Evolutionary conservation across 2,329 filamentous ascomycete species (phyloP).

Genomic region (Ceratocystis papillata): DNA sequence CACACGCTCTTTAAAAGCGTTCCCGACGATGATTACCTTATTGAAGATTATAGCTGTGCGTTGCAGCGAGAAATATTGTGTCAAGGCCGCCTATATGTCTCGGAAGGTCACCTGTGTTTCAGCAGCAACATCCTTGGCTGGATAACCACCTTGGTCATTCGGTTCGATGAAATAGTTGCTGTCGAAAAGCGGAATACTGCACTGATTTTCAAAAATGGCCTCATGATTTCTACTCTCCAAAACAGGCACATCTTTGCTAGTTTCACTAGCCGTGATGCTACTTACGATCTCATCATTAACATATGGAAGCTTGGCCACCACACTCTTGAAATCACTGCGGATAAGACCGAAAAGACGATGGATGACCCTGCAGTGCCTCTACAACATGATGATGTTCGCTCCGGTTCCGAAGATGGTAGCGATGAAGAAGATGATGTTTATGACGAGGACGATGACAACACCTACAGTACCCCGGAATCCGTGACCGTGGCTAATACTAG

Average conservation of each 20-base stretch:
- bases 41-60: conserved; percentile 96
- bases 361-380: conserved; percentile 30
- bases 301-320: conserved; percentile 98
- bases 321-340: conserved; percentile 78
- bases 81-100: conserved; percentile 88
- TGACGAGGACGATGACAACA: conserved; percentile 68
- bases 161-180: conserved; percentile 93
- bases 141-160: conserved; percentile 95
- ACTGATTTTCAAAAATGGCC: conserved; percentile 89
- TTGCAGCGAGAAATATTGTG: conserved; percentile 90
- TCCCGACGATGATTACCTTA: conserved; percentile 93
- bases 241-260: conserved; percentile 94
- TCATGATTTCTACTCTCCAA: conserved; percentile 92
- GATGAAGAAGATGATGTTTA: conserved; percentile 62
- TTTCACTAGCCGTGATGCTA: conserved; percentile 86
- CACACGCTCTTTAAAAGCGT: conserved; percentile 91
- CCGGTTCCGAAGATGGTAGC: conserved; percentile 49
- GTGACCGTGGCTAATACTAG: conserved; percentile 32
- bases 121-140: conserved; percentile 98
- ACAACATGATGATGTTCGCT: conserved; percentile 39
- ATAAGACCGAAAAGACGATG: conserved; percentile 81
- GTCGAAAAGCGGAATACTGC: conserved; percentile 96
- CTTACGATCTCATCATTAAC: conserved; percentile 91
- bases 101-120: conserved; percentile 94
- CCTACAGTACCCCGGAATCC: conserved; percentile 30